These are phyloP conservation scores for Peronospora belbahrii DNA, from an alignment of 352 stramenopile species.

Conservation along the genomic window DNA sequence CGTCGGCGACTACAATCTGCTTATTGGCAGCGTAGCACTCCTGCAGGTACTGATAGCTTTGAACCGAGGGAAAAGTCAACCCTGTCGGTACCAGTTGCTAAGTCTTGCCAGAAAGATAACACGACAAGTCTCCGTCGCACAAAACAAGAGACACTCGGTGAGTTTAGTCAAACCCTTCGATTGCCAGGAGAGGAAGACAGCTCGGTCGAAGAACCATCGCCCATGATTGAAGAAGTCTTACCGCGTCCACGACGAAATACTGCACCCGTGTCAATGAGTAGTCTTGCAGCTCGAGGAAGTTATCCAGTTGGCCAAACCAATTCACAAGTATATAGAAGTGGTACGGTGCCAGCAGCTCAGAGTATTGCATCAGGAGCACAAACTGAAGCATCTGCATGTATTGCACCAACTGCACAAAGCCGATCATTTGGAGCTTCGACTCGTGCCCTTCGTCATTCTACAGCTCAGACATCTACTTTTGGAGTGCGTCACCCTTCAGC, in stretches of 20 bases:
- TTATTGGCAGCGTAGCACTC: constrained; percentile 13
- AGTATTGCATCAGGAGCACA: not conserved
- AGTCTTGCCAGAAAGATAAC: constrained; percentile 8
- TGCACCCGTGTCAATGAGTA: constrained; percentile 4
- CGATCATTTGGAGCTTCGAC: not conserved
- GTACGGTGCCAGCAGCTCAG: not conserved
- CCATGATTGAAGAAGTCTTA: constrained; percentile 12
- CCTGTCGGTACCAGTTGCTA: constrained; percentile 5
- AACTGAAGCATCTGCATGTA: no score
- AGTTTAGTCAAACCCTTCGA: constrained; percentile 19
- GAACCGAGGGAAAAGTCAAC: constrained; percentile 13
- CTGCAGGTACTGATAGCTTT: constrained; percentile 9
- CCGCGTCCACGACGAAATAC: constrained; percentile 14
- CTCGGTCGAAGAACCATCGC: constrained; percentile 12
- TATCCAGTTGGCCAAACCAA: constrained; percentile 3
- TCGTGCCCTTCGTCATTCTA: not conserved
- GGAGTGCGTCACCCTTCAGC: constrained; percentile 2
- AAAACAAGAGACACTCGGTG: constrained; percentile 25
- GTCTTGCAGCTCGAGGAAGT: not conserved
- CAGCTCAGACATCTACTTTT: not conserved
- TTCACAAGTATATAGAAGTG: no score
- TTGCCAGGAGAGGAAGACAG: constrained; percentile 18
- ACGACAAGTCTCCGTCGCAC: constrained; percentile 21
- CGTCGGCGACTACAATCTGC: constrained; percentile 9
- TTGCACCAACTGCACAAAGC: constrained; percentile 1